phyloP scores from a whole-genome alignment of 2,329 filamentous ascomycete species.

The Pseudogymnoascus sp. region DNA sequence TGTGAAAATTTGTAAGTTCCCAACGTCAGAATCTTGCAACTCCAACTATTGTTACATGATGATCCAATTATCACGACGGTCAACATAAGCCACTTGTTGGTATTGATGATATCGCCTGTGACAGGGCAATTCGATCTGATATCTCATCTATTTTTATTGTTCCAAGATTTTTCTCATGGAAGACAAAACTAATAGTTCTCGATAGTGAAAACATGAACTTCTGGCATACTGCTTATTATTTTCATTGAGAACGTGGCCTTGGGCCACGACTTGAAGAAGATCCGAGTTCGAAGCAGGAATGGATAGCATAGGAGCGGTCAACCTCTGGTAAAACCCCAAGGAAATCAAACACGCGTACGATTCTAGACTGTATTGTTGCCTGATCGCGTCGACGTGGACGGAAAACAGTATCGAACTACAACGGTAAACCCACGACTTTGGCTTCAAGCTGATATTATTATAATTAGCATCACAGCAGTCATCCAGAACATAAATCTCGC shows the following conservation, averaged over 20 bases:
- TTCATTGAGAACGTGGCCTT: slow-evolving; percentile 8
- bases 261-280: slow-evolving; percentile 2
- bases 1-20: slow-evolving; percentile 9
- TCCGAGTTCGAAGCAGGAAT: background rate
- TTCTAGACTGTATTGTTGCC: background rate
- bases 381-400: background rate
- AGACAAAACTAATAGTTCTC: background rate
- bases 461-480: background rate
- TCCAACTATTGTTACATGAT: slow-evolving; percentile 47
- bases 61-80: slow-evolving; percentile 80
- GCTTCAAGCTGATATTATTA: background rate
- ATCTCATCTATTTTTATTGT: slow-evolving; percentile 13
- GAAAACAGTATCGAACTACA: background rate
- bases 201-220: slow-evolving; percentile 1
- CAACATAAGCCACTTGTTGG: slow-evolving; percentile 64
- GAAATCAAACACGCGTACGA: background rate
- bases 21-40: slow-evolving; percentile 9
- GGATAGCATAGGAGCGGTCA: background rate
- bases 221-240: slow-evolving; percentile 2
- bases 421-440: background rate
- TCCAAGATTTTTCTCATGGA: slow-evolving; percentile 10
- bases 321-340: background rate
- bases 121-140: slow-evolving; percentile 51
- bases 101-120: slow-evolving; percentile 77
- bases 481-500: background rate